These are phyloP conservation scores for Vachellia pachyceras DNA, from an alignment of 306 rosid species.

Conservation along the genomic window DNA sequence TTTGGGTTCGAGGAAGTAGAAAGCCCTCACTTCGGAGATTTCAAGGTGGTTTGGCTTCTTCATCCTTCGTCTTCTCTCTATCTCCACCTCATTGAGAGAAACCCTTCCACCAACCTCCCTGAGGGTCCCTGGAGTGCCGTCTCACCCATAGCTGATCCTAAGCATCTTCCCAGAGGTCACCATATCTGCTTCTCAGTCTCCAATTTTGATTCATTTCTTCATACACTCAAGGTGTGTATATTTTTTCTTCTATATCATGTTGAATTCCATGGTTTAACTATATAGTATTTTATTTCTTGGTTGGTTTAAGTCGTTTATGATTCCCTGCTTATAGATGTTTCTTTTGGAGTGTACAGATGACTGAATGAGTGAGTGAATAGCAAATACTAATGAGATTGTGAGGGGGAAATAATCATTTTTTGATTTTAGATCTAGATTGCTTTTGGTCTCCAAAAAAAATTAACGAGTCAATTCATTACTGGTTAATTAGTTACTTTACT, in stretches of 20 bases:
- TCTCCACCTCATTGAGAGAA: conserved; percentile 74
- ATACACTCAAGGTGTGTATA: conserved; percentile 57
- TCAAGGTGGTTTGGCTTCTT: conserved; percentile 74
- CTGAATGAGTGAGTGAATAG: too few species aligned
- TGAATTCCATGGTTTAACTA: background rate
- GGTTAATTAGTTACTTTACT: background rate
- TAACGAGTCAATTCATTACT: background rate
- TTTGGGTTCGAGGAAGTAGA: conserved; percentile 82
- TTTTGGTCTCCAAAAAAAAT: background rate
- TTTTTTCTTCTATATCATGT: too few species aligned
- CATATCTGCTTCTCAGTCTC: conserved; percentile 85
- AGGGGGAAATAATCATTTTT: background rate
- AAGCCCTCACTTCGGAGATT: conserved; percentile 64
- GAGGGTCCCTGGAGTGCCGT: conserved; percentile 81
- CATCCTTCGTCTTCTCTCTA: conserved; percentile 52
- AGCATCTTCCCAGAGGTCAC: conserved; percentile 83
- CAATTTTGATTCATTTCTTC: conserved; percentile 61
- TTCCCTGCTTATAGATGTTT: too few species aligned
- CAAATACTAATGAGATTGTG: too few species aligned
- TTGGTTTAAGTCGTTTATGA: background rate
- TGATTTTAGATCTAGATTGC: background rate
- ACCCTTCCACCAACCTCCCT: conserved; percentile 69
- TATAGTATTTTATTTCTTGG: background rate
- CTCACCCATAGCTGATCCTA: conserved; percentile 69
- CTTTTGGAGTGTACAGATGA: too few species aligned